Evolutionary conservation across 176 grass and related monocot genomes (phyloP).

Genomic region (Triticum timopheevii): DNA sequence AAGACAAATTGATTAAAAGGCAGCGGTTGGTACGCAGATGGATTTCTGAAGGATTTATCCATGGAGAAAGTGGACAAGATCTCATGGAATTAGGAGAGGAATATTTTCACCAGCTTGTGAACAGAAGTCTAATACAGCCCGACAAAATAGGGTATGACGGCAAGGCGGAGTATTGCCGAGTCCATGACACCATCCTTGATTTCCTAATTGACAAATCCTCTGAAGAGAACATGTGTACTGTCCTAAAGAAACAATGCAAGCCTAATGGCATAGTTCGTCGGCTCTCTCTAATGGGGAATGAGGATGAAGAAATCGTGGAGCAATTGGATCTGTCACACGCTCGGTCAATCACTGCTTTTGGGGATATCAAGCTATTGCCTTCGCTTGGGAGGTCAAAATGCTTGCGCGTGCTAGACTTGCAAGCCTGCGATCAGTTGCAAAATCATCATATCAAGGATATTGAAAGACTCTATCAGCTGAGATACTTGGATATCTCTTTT

Average conservation of each 20-base stretch:
- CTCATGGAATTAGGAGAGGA: background rate
- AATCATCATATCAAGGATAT: background rate
- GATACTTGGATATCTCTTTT: background rate
- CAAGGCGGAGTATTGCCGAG: background rate
- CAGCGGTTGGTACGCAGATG: background rate
- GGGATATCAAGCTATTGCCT: background rate
- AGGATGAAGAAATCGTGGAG: background rate
- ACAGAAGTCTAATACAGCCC: constrained; percentile 29
- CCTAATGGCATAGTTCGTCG: constrained; percentile 9
- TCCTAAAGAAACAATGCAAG: background rate
- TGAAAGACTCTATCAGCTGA: constrained; percentile 16
- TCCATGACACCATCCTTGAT: constrained; percentile 38
- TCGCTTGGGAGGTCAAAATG: background rate
- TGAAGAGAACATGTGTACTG: constrained; percentile 17
- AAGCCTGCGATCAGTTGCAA: accelerated
- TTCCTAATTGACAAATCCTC: constrained; percentile 9
- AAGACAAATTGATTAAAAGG: constrained; percentile 13
- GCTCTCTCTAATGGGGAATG: background rate
- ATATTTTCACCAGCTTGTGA: constrained; percentile 36
- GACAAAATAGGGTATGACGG: background rate
- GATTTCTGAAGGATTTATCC: constrained; percentile 40
- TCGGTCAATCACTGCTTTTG: background rate
- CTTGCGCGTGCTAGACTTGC: constrained; percentile 17
- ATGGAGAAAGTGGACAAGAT: background rate
- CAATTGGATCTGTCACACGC: background rate